A percentile compares a stretch with the other conserved stretches of the same genome.
These are phyloP conservation scores for Daphne laureola DNA, from an alignment of 441 rosid genomes.

Conservation along the genomic window DNA sequence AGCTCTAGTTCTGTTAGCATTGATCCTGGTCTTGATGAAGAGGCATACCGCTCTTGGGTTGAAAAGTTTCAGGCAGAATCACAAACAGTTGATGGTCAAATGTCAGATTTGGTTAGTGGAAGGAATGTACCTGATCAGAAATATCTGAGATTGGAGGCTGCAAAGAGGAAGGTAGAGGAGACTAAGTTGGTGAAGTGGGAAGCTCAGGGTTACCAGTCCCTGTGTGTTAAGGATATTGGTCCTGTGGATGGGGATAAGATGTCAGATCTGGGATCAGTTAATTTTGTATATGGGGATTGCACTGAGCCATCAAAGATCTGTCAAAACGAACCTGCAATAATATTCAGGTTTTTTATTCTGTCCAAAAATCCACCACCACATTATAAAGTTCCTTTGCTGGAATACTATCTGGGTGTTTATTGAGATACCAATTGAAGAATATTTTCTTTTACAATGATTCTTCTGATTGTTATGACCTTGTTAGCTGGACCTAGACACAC, in stretches of 20 bases:
- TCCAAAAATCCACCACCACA: no score
- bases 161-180: conserved; percentile 65
- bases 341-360: conserved; percentile 50
- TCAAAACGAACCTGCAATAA: conserved; percentile 59
- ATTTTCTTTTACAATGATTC: no score
- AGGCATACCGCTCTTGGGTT: conserved; percentile 80
- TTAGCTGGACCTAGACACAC: no score
- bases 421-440: no score
- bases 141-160: conserved; percentile 45
- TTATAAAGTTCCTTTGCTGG: no score
- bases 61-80: conserved; percentile 60
- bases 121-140: conserved; percentile 44
- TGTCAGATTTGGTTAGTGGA: conserved; percentile 31
- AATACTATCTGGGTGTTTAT: no score
- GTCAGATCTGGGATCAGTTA: conserved; percentile 53
- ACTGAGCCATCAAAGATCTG: conserved; percentile 56
- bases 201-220: conserved; percentile 63
- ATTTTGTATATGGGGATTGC: conserved; percentile 82
- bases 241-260: conserved; percentile 37
- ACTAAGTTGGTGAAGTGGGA: conserved; percentile 72
- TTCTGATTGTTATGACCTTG: no score
- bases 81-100: conserved; percentile 29
- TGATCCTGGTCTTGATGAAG: conserved; percentile 73
- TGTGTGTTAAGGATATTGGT: conserved; percentile 55
- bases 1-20: conserved; percentile 24